Evolutionary conservation across 345 rosid species (phyloP).

Genomic region (Moringa oleifera): DNA sequence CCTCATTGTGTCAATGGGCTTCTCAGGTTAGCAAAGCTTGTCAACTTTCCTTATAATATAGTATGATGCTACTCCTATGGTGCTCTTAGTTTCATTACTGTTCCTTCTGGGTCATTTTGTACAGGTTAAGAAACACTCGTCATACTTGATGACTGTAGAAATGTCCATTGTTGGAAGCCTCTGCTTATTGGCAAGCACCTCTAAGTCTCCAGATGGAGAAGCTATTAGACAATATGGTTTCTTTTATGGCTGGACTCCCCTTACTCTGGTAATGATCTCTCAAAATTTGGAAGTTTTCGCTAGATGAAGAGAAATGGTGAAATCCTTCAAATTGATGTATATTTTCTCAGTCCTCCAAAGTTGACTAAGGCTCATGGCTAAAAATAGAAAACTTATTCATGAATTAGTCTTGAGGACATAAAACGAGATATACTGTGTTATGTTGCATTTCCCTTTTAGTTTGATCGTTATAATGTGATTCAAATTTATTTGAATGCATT

Average conservation of each 20-base stretch:
- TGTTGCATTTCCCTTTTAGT: neutral
- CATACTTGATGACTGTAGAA: conserved; percentile 95
- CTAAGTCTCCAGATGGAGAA: conserved; percentile 96
- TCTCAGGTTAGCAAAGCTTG: conserved; percentile 55
- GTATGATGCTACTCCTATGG: neutral
- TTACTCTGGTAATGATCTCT: conserved; percentile 57
- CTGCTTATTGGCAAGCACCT: conserved; percentile 72
- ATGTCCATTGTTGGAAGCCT: conserved; percentile 96
- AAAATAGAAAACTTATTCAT: neutral
- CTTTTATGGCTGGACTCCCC: conserved; percentile 93
- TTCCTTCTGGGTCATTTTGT: conserved; percentile 9
- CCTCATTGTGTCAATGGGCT: conserved; percentile 95
- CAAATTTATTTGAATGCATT: neutral
- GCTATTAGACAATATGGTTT: conserved; percentile 73
- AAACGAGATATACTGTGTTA: neutral
- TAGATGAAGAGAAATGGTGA: neutral
- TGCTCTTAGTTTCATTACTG: conserved; percentile 1
- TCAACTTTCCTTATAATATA: neutral
- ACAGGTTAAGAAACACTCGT: conserved; percentile 91
- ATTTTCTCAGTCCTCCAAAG: too few species aligned
- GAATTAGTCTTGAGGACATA: neutral
- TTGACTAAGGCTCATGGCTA: neutral
- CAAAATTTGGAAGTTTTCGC: neutral
- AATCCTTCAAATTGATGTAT: neutral
- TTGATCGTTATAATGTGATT: neutral